A percentile compares a stretch with the other conserved stretches of the same genome.
phyloP scores from a whole-genome alignment of 768 basidiomycete species.

The Amanita molliuscula region DNA sequence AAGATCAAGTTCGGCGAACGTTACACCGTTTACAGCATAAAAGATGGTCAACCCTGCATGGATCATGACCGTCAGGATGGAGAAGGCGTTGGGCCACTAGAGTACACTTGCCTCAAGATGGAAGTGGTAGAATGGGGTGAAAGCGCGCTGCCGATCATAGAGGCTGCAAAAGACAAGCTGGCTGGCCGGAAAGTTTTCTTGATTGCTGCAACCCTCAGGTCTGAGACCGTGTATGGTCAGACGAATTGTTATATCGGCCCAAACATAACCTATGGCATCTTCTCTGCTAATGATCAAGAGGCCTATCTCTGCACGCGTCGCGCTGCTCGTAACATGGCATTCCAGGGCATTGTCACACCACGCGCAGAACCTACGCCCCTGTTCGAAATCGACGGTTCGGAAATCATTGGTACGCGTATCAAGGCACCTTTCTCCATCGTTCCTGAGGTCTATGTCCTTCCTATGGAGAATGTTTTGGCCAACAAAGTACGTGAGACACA shows the following conservation, averaged over 20 bases:
- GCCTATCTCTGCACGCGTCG: constrained; percentile 85
- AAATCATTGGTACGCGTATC: constrained; percentile 81
- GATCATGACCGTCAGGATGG: constrained; percentile 96
- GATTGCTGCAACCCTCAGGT: constrained; percentile 92
- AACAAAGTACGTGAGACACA: constrained; percentile 52
- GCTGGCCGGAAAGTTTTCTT: constrained; percentile 78
- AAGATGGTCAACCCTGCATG: constrained; percentile 99
- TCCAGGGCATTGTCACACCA: constrained; percentile 73
- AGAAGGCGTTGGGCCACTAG: constrained; percentile 90
- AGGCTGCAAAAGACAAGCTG: constrained; percentile 53
- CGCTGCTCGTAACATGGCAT: constrained; percentile 95
- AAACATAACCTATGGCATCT: constrained; percentile 85
- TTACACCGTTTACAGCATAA: constrained; percentile 97
- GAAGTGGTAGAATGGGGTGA: constrained; percentile 80
- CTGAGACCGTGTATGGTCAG: constrained; percentile 99
- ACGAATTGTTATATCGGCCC: constrained; percentile 97
- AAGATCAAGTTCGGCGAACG: constrained; percentile 98
- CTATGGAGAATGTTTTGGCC: constrained; percentile 98
- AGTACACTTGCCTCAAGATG: constrained; percentile 94
- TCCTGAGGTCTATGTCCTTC: constrained; percentile 87
- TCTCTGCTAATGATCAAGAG: constrained; percentile 77
- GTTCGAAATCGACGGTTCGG: constrained; percentile 66
- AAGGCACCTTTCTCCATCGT: constrained; percentile 77
- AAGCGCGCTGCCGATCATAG: background rate
- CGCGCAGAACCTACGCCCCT: constrained; percentile 69